Conservation (phyloP, 2,329 filamentous ascomycete genomes). For the Rhinocladiella similis region DNA sequence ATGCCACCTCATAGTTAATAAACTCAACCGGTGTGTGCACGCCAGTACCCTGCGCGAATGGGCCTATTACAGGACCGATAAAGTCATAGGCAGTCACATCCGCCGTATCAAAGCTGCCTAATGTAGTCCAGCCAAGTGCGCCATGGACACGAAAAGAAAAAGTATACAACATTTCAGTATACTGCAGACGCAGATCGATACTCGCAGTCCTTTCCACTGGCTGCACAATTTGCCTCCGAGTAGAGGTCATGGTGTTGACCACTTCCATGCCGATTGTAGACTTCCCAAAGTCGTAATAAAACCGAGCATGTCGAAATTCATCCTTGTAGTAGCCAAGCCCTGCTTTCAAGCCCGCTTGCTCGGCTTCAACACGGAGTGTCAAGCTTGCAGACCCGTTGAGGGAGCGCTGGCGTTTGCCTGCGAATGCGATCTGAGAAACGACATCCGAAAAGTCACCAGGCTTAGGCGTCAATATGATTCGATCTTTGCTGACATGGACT, state of each 20-base stretch:
- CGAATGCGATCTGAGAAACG: slow-evolving; percentile 27
- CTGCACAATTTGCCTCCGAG: slow-evolving; percentile 3
- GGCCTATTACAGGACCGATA: slow-evolving; percentile 36
- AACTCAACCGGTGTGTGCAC: too few relatives aligned
- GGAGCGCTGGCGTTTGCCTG: slow-evolving; percentile 31
- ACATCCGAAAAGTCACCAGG: slow-evolving; percentile 23
- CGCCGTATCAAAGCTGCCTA: slow-evolving; percentile 28
- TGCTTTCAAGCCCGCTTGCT: not conserved
- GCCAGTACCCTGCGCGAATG: too few relatives aligned
- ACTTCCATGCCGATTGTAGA: slow-evolving; percentile 21
- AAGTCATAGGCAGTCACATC: slow-evolving; percentile 37
- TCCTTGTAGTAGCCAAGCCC: slow-evolving; percentile 13
- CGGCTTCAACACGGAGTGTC: not conserved
- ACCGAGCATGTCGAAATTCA: slow-evolving; percentile 27
- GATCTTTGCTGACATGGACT: slow-evolving; percentile 15
- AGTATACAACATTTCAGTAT: slow-evolving; percentile 11
- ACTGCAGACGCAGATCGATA: slow-evolving; percentile 6
- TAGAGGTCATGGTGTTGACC: slow-evolving; percentile 25
- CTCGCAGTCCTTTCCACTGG: not conserved
- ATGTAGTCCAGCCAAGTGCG: slow-evolving; percentile 7
- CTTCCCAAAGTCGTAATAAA: slow-evolving; percentile 25
- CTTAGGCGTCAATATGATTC: slow-evolving; percentile 22
- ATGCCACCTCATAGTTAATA: too few relatives aligned
- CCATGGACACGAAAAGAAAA: slow-evolving; percentile 1
- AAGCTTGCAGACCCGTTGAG: slow-evolving; percentile 18